Evolutionary conservation across 495 filamentous ascomycete species (phyloP), one percentile per base, ranked within the genome.

Genomic region (Parathielavia appendiculata): DNA sequence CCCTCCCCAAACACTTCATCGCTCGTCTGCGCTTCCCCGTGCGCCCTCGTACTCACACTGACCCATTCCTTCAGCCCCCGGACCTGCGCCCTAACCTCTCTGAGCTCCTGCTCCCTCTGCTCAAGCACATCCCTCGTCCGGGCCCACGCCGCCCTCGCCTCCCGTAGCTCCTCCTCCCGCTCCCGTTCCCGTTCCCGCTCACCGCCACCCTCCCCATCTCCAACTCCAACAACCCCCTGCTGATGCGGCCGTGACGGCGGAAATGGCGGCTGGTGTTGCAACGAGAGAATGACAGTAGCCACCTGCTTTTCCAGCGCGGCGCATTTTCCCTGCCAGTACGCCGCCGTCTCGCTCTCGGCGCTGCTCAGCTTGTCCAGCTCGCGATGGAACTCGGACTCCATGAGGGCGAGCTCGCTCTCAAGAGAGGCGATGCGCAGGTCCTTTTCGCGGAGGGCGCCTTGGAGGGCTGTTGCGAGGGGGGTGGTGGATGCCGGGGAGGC

Each of bases 51-150:
- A 57, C 66, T 77, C 19, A 70, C 73, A 61, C 79, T 81, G 38
- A 83, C 79, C 68, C 74, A 82, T 59, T 78, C 75, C 69, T 83
- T 83, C 36, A 83, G 64, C 38, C 79, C 81, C 35, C 72, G 64
- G 9, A 82, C 72, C 63, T 83, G 79, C 22, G 66, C 61, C 57
- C 70, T 69, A 40, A 82, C 63, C 49, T 68, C 63, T 11, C 61
- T 56, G 46, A 79, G 71, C 65, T 79, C 74, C 19, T 73, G 68
- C 36, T 81, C 78, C 17, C 71, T 71, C 46, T 65, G 68, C 16
- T 65, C 57, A 34, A 76, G 19, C 51, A 74, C 64, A 17, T 63
- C 66, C 61, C 67, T 66, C 34, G 72, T 57, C 43, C 59, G 54
- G 35, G 76, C 74, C 68, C 71, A 75, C 12, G 78, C 76, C 17